Percentiles rank a stretch among this genome's conserved stretches.
Evolutionary conservation across 768 basidiomycete species (phyloP).

Genomic region (Naganishia randhawae): DNA sequence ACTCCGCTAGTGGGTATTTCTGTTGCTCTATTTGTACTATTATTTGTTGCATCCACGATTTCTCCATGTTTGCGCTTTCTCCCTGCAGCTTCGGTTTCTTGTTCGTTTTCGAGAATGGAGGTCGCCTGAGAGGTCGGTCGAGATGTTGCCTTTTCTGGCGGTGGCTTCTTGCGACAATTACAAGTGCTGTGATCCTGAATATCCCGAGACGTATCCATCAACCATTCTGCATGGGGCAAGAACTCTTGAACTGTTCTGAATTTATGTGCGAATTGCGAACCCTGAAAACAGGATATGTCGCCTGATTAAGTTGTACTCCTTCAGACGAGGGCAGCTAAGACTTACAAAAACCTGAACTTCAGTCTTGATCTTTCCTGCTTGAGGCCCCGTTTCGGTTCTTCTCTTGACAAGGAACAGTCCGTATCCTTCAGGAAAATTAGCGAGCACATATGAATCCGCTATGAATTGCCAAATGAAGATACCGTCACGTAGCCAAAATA

Average conservation of each 20-base stretch:
- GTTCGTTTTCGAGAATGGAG: background rate
- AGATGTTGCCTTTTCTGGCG: background rate
- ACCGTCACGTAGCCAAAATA: background rate
- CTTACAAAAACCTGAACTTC: constrained; percentile 2
- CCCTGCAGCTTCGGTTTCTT: background rate
- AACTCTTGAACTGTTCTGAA: constrained; percentile 12
- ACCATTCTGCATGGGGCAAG: constrained; percentile 9
- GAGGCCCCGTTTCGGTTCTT: constrained; percentile 1
- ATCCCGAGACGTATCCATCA: constrained; percentile 1
- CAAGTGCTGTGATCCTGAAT: constrained; percentile 8
- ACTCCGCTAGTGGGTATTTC: background rate
- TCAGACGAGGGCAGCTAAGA: background rate
- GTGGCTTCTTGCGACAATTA: constrained; percentile 2
- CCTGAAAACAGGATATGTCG: background rate
- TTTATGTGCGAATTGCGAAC: background rate
- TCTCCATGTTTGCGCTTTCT: constrained; percentile 10
- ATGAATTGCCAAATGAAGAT: background rate
- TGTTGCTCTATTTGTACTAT: background rate
- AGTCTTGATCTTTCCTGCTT: background rate
- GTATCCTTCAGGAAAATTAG: constrained; percentile 9
- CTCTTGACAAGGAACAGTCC: constrained; percentile 11
- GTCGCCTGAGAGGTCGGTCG: constrained; percentile 6
- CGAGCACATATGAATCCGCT: constrained; percentile 4
- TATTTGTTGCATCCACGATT: background rate
- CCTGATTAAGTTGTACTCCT: too few relatives aligned